Base-by-base conservation (phyloP, 225 moss, liverwort and hornwort genomes). In the Pleurozium schreberi region DNA sequence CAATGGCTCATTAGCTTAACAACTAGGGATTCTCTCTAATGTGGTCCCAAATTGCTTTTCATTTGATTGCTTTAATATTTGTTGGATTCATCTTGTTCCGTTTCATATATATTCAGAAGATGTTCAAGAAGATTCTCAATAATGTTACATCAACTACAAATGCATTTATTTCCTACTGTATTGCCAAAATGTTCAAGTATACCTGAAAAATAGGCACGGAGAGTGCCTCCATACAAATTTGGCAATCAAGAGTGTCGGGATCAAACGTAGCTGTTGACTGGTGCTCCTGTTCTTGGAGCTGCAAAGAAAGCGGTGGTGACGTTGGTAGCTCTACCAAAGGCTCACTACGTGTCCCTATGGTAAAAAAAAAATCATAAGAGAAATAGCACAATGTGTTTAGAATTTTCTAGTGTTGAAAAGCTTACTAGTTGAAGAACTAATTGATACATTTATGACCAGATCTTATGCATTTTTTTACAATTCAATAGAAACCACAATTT, bases 221-320 rank as follows among this genome's bases (percentile, higher is more conserved):
- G 30, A 96, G 91, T 49, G 95, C 83, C 58, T 96, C 96, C 95
- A 96, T 95, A 88, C 96, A 96, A 45, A 96, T 95, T 61, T 93
- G 94, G 78, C 96, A 96, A 87, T 96, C 96, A n/a, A 96, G 89
- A 68, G 94, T 95, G 75, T 96, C 96, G 1, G 92, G 91, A 85
- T 96, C 96, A 12, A 96, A 95, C 0, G 90, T 94, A 34, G 92
- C 94, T 26, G 88, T 79, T 60, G 89, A 76, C 9, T 91, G 93
- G 26, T 92, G 90, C 18, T 94, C 93, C 4, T 88, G 87, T 45
- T 93, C 94, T 62, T 93, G 92, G 53, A 92, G 11, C 49, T 88
- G 81, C 74, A 87, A 49, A 12, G 89, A 71, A 25, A 93, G 77
- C 1, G 86, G 89, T 34, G 90, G 91, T 16, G 94, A 93, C 1